These are phyloP conservation scores for Alternaria sp. DNA, from an alignment of 2,329 filamentous ascomycete species.

Conservation along the genomic window DNA sequence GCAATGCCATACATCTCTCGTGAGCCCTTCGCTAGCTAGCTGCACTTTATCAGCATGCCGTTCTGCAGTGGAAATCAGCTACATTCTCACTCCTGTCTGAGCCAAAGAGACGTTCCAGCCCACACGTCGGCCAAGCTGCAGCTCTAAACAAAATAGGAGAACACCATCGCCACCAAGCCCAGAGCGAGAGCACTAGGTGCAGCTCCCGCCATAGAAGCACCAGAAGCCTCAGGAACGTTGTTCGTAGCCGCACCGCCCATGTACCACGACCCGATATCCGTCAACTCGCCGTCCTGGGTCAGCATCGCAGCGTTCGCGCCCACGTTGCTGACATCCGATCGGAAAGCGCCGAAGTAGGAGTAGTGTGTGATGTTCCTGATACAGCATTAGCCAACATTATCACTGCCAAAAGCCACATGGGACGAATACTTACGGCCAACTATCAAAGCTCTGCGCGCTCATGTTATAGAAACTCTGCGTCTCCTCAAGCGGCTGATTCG, in stretches of 20 bases:
- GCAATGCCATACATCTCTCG: background rate
- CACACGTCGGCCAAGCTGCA: no score
- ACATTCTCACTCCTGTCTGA: background rate
- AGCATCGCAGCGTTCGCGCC: slow-evolving; percentile 76
- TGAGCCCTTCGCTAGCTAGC: background rate
- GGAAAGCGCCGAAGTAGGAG: slow-evolving; percentile 78
- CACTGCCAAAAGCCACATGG: no score
- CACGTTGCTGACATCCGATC: slow-evolving; percentile 72
- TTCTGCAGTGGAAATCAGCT: background rate
- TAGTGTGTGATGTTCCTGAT: slow-evolving; percentile 67
- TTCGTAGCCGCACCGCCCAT: slow-evolving; percentile 58
- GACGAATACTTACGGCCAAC: slow-evolving; percentile 55
- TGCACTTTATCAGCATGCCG: background rate
- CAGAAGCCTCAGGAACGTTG: slow-evolving; percentile 8
- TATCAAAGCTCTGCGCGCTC: slow-evolving; percentile 71
- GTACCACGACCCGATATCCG: slow-evolving; percentile 80
- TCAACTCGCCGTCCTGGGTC: slow-evolving; percentile 70
- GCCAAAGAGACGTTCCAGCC: no score
- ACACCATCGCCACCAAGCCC: background rate
- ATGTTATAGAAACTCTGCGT: slow-evolving; percentile 73
- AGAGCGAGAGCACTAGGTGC: background rate
- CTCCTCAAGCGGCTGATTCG: slow-evolving; percentile 60
- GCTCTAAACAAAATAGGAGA: background rate
- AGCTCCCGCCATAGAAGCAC: background rate
- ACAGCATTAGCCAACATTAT: background rate